phyloP scores from a whole-genome alignment of 202 grass and related monocot species.

The Panicum hallii region DNA sequence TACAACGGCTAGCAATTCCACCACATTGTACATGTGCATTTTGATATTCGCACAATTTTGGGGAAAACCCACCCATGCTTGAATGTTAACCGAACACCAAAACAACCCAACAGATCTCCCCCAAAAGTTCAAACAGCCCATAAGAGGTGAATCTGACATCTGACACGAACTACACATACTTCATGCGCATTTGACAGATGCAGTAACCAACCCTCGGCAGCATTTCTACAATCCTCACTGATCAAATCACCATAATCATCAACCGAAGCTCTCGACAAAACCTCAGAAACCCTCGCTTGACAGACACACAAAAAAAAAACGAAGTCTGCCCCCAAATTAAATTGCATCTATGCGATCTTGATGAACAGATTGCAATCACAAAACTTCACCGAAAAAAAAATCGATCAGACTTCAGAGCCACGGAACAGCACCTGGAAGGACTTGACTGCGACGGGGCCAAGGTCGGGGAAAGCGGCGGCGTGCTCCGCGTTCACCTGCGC shows the following conservation, averaged over 20 bases:
- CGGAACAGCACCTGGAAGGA: slow-evolving; percentile 60
- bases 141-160: not conserved
- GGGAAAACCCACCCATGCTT: not conserved
- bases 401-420: not conserved
- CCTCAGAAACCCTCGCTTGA: not conserved
- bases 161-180: not conserved
- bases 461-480: slow-evolving; percentile 52
- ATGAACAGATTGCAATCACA: slow-evolving; percentile 14
- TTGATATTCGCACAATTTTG: not conserved
- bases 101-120: not conserved
- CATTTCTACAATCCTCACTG: slow-evolving; percentile 17
- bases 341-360: not conserved
- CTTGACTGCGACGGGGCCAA: slow-evolving; percentile 56
- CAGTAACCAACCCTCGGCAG: not conserved
- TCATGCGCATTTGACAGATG: not conserved
- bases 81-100: not conserved
- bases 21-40: not conserved
- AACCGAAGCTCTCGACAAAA: not conserved
- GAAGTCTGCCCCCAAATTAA: not conserved
- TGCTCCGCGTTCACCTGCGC: slow-evolving; percentile 59
- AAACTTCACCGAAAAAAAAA: not conserved
- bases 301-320: not conserved
- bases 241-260: slow-evolving; percentile 6
- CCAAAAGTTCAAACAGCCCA: not conserved
- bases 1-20: not conserved